These are phyloP conservation scores for Kluyveromyces lactis DNA, from an alignment of 805 yeast species.

Conservation along the genomic window DNA sequence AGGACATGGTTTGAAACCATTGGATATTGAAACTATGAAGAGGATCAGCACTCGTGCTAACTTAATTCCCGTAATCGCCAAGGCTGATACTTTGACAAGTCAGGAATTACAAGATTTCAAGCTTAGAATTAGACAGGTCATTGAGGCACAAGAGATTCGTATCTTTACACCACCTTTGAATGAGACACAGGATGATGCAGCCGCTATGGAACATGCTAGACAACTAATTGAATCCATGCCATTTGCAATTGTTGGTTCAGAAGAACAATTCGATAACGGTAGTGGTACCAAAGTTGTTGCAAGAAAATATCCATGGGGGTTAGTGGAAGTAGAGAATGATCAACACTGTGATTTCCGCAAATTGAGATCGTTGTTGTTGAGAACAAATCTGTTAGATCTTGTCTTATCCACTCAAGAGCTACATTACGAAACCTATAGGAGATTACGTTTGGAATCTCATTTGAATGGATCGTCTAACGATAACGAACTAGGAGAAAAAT, in stretches of 20 bases:
- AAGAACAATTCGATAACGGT: constrained; percentile 54
- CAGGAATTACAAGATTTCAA: constrained; percentile 63
- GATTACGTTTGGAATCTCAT: constrained; percentile 53
- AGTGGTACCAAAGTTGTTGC: constrained; percentile 65
- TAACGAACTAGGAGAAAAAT: constrained; percentile 21
- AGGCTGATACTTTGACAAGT: constrained; percentile 76
- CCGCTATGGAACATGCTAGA: constrained; percentile 72
- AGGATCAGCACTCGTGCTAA: constrained; percentile 72
- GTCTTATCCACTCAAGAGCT: constrained; percentile 70
- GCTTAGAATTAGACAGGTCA: constrained; percentile 68
- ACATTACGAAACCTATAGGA: constrained; percentile 76
- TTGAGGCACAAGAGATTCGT: constrained; percentile 75
- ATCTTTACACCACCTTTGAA: constrained; percentile 82
- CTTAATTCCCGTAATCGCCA: constrained; percentile 82
- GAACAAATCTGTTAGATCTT: constrained; percentile 79
- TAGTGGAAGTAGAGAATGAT: constrained; percentile 82
- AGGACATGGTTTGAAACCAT: constrained; percentile 77
- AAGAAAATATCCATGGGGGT: constrained; percentile 86
- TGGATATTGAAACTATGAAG: constrained; percentile 86
- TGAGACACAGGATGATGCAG: constrained; percentile 39
- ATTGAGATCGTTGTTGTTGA: constrained; percentile 66
- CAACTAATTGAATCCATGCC: constrained; percentile 81
- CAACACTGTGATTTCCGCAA: constrained; percentile 78
- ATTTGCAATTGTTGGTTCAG: constrained; percentile 74
- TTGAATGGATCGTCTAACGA: constrained; percentile 26